phyloP scores from a whole-genome alignment of 2,329 filamentous ascomycete species.

The Cercospora zeina region DNA sequence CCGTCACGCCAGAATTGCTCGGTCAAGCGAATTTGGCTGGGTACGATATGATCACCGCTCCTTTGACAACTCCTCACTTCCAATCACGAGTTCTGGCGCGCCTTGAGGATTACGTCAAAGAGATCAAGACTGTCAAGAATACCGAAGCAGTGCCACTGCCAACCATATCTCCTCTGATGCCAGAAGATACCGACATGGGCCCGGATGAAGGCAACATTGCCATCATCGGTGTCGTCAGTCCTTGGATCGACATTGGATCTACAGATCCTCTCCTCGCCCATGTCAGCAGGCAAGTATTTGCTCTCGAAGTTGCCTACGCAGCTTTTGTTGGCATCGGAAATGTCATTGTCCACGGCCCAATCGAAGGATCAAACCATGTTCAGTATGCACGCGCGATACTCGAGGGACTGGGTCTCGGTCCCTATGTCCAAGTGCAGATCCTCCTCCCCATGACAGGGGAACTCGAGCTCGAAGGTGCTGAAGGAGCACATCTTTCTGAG shows the following conservation, averaged over 20 bases:
- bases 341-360: slow-evolving; percentile 76
- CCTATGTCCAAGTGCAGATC: slow-evolving; percentile 76
- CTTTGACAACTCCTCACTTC: slow-evolving; percentile 74
- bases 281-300: slow-evolving; percentile 84
- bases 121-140: slow-evolving; percentile 46
- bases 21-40: slow-evolving; percentile 61
- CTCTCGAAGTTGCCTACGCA: slow-evolving; percentile 89
- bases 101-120: slow-evolving; percentile 57
- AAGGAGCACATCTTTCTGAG: slow-evolving; percentile 55
- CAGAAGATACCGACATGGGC: slow-evolving; percentile 73
- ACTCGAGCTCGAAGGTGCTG: slow-evolving; percentile 58
- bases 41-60: slow-evolving; percentile 75
- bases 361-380: slow-evolving; percentile 52
- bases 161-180: slow-evolving; percentile 64
- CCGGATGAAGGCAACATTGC: slow-evolving; percentile 69
- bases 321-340: slow-evolving; percentile 89
- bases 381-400: slow-evolving; percentile 84
- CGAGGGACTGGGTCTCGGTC: slow-evolving; percentile 72
- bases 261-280: slow-evolving; percentile 78
- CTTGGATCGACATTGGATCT: slow-evolving; percentile 90
- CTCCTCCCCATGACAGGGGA: slow-evolving; percentile 82
- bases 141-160: slow-evolving; percentile 47
- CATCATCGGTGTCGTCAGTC: slow-evolving; percentile 75
- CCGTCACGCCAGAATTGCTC: slow-evolving; percentile 59
- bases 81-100: slow-evolving; percentile 66